A percentile compares a stretch with the other conserved stretches of the same genome.
These are phyloP conservation scores for Ascochyta lentis DNA, from an alignment of 2,329 filamentous ascomycete species.

Conservation along the genomic window DNA sequence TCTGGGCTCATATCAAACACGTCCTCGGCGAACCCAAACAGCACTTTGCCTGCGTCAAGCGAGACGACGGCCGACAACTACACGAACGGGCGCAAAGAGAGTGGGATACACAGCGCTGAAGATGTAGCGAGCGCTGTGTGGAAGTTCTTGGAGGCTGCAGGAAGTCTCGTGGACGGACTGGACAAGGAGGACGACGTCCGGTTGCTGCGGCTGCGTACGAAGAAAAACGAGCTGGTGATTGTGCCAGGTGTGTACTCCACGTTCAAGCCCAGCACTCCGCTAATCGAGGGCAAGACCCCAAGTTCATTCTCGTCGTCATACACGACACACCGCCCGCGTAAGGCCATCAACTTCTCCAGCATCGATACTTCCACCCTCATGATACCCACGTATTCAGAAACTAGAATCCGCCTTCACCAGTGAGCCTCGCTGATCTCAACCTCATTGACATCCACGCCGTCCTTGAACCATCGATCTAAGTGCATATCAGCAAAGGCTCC, in stretches of 20 bases:
- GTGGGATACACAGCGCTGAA: constrained; percentile 67
- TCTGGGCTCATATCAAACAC: constrained; percentile 72
- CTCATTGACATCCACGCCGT: constrained; percentile 71
- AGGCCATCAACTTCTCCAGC: constrained; percentile 17
- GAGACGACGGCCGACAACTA: constrained; percentile 42
- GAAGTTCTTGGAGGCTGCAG: constrained; percentile 74
- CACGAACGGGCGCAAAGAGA: constrained; percentile 46
- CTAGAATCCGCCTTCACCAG: constrained; percentile 55
- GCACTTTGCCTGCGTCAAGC: constrained; percentile 44
- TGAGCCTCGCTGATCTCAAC: constrained; percentile 72
- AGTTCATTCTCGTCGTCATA: constrained; percentile 79
- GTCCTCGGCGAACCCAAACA: constrained; percentile 55
- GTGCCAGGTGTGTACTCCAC: constrained; percentile 62
- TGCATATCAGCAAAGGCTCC: constrained; percentile 10
- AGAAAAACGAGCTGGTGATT: constrained; percentile 83
- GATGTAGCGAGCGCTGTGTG: constrained; percentile 79
- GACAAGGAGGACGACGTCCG: constrained; percentile 81
- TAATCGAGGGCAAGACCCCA: constrained; percentile 60
- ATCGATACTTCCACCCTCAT: constrained; percentile 20
- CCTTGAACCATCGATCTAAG: constrained; percentile 71
- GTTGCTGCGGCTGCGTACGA: constrained; percentile 77
- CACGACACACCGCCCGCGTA: constrained; percentile 79
- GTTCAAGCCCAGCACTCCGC: neutral
- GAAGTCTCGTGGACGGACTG: constrained; percentile 72
- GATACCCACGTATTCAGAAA: constrained; percentile 27